These are phyloP conservation scores for Lentinula guzmanii DNA, from an alignment of 768 basidiomycete species.

Conservation along the genomic window DNA sequence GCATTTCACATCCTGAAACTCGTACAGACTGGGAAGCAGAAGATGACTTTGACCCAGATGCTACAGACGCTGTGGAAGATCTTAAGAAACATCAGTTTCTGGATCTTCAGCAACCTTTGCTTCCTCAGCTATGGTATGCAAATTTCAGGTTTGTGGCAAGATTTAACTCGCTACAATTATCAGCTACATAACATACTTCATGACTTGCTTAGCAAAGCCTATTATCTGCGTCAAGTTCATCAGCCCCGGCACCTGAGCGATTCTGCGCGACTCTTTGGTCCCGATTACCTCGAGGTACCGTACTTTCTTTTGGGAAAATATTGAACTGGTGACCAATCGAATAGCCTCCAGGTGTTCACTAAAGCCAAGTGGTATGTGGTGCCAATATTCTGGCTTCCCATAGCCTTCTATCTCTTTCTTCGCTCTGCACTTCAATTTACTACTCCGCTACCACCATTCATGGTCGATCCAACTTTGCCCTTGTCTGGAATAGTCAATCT, in stretches of 20 bases:
- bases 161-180: not conserved
- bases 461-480: constrained; percentile 49
- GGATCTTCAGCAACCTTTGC: constrained; percentile 79
- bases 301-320: not conserved
- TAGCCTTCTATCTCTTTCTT: constrained; percentile 69
- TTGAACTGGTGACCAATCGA: not conserved
- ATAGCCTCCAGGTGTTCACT: constrained; percentile 54
- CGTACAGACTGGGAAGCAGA: constrained; percentile 77
- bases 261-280: constrained; percentile 84
- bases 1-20: constrained; percentile 1
- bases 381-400: constrained; percentile 88
- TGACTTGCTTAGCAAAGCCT: constrained; percentile 62
- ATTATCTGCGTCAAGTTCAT: constrained; percentile 95
- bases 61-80: constrained; percentile 77
- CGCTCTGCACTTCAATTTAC: constrained; percentile 84
- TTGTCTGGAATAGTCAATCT: constrained; percentile 40
- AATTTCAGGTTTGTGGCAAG: constrained; percentile 64
- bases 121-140: constrained; percentile 81
- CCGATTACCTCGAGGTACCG: constrained; percentile 70
- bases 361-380: constrained; percentile 92
- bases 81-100: constrained; percentile 88
- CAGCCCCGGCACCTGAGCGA: constrained; percentile 85
- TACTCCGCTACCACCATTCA: constrained; percentile 60
- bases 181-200: constrained; percentile 1
- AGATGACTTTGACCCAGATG: constrained; percentile 88